Percentiles rank a stretch among this genome's conserved stretches.
Conservation (phyloP, 495 filamentous ascomycete species). For the Arthonia radiata region DNA sequence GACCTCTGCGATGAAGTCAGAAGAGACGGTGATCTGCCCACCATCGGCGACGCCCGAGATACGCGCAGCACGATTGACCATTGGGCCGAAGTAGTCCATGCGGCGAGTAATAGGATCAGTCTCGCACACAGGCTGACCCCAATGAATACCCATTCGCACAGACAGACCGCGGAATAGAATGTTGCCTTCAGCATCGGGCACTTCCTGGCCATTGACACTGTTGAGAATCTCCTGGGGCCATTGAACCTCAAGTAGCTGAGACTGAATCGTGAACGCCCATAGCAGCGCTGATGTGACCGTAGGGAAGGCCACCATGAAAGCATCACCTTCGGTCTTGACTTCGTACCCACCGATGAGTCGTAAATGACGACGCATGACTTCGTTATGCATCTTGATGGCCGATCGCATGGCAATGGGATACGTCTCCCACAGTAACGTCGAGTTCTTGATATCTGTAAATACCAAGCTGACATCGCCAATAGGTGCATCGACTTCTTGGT, state of each 20-base stretch:
- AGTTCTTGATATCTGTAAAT: slow-evolving; percentile 99
- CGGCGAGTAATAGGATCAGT: slow-evolving; percentile 85
- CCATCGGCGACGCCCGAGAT: slow-evolving; percentile 90
- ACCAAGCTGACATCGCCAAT: slow-evolving; percentile 76
- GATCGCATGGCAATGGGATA: slow-evolving; percentile 86
- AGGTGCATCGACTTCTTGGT: slow-evolving; percentile 71
- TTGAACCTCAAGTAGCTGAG: slow-evolving; percentile 55
- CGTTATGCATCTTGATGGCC: slow-evolving; percentile 88
- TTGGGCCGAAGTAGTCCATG: slow-evolving; percentile 98
- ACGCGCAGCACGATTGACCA: slow-evolving; percentile 91
- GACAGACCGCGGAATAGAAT: slow-evolving; percentile 81
- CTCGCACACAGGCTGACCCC: slow-evolving; percentile 82
- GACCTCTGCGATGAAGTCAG: slow-evolving; percentile 90
- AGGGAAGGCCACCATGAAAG: slow-evolving; percentile 97
- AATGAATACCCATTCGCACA: slow-evolving; percentile 93
- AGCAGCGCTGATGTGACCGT: slow-evolving; percentile 80
- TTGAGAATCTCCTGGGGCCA: slow-evolving; percentile 88
- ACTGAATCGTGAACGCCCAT: slow-evolving; percentile 91
- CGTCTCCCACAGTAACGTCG: slow-evolving; percentile 88
- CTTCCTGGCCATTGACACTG: slow-evolving; percentile 59
- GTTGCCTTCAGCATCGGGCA: slow-evolving; percentile 60
- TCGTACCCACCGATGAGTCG: slow-evolving; percentile 91
- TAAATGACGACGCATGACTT: slow-evolving; percentile 78
- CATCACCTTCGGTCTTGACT: slow-evolving; percentile 98
- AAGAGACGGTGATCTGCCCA: slow-evolving; percentile 86